Evolutionary conservation across 345 rosid species (phyloP), one percentile per base, ranked within the genome.

Genomic region (Triadica sebifera): DNA sequence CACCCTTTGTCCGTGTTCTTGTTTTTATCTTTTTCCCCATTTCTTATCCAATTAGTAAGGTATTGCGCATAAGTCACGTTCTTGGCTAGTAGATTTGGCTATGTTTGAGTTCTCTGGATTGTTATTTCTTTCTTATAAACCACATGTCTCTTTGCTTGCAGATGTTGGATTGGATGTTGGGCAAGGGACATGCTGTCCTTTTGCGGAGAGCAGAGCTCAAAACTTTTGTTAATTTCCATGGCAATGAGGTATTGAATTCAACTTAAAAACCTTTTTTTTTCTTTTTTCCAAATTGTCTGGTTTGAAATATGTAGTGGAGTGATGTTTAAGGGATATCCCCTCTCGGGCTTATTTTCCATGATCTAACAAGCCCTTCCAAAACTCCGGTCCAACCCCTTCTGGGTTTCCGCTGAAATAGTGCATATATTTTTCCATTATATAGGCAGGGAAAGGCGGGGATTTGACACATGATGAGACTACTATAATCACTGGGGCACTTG

Each of bases 401-500:
- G 59, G 29, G 61, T 67, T 59, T 29, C 43, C n/a, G 20, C 71
- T 67, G 71, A 67, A 49, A 49, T 45, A 67, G 70, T 67, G 71
- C 75, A 45, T n/a, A 34, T 7, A 60, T 51, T 46, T 66, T 77
- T 64, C 49, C 71, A 9, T 71, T 71, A 59, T 60, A 68, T 81
- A 94, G 98, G 98, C 98, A 67, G 97, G 97, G 73, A 94, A 91
- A 86, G 98, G 98, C 24, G 97, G 98, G 38, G 92, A 86, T 85
- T 80, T 94, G 77, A 94, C 97, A 12, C 92, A 80, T 68, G 97
- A 94, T 83, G 98, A 94, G 88, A 92, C 98, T 52, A 89, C 97
- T 50, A 94, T 94, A 79, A 94, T 93, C 67, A 82, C 97, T 64
- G 98, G 98, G 65, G 98, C 98, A 74, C 97, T 94, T 80, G 95